Conservation (phyloP, 768 basidiomycete species). For the Rhodotorula paludigena region DNA sequence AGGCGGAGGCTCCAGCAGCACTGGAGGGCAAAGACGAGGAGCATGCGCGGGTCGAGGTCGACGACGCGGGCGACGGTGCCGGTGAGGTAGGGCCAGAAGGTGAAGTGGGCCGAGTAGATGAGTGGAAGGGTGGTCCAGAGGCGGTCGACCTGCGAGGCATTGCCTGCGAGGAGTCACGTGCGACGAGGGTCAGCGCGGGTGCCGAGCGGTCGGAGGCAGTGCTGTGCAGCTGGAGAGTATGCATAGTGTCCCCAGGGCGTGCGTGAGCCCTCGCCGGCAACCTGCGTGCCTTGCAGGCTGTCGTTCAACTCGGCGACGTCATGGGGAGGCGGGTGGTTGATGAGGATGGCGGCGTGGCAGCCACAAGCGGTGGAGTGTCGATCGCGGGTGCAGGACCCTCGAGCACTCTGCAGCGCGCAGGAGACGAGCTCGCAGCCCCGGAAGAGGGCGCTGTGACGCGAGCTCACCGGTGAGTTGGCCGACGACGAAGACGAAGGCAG, state of each 20-base stretch:
- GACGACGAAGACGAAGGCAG: conserved; percentile 15
- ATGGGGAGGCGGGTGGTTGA: background rate
- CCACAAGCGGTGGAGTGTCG: too few relatives aligned
- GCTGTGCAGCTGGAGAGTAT: too few relatives aligned
- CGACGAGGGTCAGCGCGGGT: too few relatives aligned
- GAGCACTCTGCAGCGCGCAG: too few relatives aligned
- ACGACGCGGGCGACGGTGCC: conserved; percentile 15
- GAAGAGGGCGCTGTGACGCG: background rate
- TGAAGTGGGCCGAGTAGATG: conserved; percentile 75
- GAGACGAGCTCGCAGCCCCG: too few relatives aligned
- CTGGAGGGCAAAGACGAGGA: conserved; percentile 42
- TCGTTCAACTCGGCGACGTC: conserved; percentile 3
- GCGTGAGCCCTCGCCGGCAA: too few relatives aligned
- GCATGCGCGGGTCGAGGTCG: conserved; percentile 39
- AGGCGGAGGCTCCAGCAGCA: conserved; percentile 52
- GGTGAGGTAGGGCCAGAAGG: conserved; percentile 51
- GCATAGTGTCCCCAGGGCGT: too few relatives aligned
- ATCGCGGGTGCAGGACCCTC: too few relatives aligned
- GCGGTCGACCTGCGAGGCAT: conserved; percentile 83
- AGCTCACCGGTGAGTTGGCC: conserved; percentile 34
- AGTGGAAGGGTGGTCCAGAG: conserved; percentile 69
- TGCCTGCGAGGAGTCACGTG: conserved; percentile 48
- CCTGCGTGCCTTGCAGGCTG: too few relatives aligned
- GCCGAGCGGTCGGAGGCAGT: background rate
- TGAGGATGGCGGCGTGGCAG: background rate